A percentile compares a stretch with the other conserved stretches of the same genome.
phyloP scores from a whole-genome alignment of 2,329 filamentous ascomycete genomes.

The Trichoderma atroviride region DNA sequence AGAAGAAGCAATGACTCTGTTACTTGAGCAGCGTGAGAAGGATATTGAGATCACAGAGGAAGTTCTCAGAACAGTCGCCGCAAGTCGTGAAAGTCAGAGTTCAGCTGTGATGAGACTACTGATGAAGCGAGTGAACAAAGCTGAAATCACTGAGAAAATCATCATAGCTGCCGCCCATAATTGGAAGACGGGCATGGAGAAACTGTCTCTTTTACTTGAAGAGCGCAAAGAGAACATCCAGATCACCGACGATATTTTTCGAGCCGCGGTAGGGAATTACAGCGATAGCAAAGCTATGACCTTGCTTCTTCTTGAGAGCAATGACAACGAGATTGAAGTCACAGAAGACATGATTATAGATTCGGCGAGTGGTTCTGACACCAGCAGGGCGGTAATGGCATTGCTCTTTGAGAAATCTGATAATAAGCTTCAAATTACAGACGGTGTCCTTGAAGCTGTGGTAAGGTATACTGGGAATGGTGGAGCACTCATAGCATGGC shows the following conservation, averaged over 20 bases:
- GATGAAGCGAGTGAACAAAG: not conserved
- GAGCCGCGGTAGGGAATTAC: not conserved
- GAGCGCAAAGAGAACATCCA: not conserved
- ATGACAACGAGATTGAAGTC: not conserved
- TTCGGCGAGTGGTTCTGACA: not conserved
- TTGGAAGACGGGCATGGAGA: not conserved
- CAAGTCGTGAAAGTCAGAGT: not conserved
- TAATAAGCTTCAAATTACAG: not conserved
- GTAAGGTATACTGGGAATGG: not conserved
- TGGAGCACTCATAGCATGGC: not conserved
- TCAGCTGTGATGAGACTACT: not conserved
- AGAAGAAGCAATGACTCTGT: not conserved
- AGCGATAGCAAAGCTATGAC: not conserved
- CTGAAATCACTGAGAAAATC: not conserved
- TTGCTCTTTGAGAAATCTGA: not conserved
- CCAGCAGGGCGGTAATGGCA: not conserved
- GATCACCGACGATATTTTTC: not conserved
- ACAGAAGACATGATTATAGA: not conserved
- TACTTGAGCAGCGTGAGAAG: not conserved
- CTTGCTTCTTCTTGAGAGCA: not conserved
- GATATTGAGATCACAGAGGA: not conserved
- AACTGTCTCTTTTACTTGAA: not conserved
- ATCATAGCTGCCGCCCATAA: not conserved
- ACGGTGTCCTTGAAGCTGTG: not conserved
- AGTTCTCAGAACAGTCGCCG: not conserved